Conservation (phyloP, 2,329 filamentous ascomycete species). For the Diaporthe sp. region DNA sequence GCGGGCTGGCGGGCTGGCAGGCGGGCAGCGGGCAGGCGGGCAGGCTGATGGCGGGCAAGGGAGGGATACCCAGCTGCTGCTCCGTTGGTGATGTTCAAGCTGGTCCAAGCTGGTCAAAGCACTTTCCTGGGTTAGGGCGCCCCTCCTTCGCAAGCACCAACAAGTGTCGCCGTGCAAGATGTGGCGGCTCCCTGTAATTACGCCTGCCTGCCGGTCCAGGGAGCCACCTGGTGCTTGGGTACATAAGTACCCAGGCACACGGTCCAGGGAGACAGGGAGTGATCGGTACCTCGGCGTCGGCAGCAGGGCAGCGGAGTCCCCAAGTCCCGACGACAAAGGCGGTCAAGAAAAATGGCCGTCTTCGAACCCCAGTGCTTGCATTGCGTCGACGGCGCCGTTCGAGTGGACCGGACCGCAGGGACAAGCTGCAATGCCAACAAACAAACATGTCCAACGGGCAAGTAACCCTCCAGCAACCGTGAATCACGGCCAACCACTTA, state of each 20-base stretch:
- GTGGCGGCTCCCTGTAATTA: constrained; percentile 24
- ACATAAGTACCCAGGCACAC: neutral
- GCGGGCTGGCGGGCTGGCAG: neutral
- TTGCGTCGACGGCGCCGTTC: constrained; percentile 14
- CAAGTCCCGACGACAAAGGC: constrained; percentile 21
- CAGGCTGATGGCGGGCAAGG: neutral
- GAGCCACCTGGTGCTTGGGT: neutral
- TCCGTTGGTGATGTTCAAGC: constrained; percentile 62
- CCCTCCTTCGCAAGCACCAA: neutral
- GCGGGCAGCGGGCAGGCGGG: neutral
- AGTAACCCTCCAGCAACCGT: constrained; percentile 13
- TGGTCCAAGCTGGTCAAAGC: constrained; percentile 25
- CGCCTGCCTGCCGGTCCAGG: constrained; percentile 20
- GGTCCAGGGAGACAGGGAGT: neutral
- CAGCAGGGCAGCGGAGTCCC: neutral
- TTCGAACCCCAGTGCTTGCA: constrained; percentile 24
- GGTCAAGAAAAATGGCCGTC: constrained; percentile 17
- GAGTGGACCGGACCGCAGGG: constrained; percentile 24
- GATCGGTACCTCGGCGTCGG: neutral
- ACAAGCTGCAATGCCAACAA: constrained; percentile 31
- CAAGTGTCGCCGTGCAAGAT: neutral
- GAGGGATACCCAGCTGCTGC: constrained; percentile 48
- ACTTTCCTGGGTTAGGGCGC: constrained; percentile 9
- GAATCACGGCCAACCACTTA: constrained; percentile 11
- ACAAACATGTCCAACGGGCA: constrained; percentile 3